Conservation (phyloP, 768 basidiomycete genomes). For the Butyriboletus loyo region DNA sequence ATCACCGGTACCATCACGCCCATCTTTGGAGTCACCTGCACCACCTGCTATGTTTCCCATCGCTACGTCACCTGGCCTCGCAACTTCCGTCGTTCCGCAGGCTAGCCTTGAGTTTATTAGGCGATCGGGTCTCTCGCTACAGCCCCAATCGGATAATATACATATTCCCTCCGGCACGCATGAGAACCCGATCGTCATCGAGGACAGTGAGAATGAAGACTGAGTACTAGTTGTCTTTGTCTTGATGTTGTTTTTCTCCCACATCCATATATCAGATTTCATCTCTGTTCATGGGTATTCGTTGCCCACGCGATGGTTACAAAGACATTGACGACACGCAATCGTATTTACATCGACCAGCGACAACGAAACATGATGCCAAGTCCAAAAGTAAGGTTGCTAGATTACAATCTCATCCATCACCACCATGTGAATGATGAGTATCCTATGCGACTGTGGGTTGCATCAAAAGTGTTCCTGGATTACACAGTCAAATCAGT, state of each 20-base stretch:
- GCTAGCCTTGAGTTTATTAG: neutral
- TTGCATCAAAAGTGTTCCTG: slow-evolving; percentile 18
- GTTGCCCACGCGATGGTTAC: neutral
- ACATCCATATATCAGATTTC: neutral
- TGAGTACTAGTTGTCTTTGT: slow-evolving; percentile 1
- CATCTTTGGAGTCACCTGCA: neutral
- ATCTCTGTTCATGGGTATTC: neutral
- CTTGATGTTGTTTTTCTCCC: neutral
- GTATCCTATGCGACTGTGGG: neutral
- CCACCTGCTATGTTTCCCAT: neutral
- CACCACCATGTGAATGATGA: neutral
- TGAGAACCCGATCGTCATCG: slow-evolving; percentile 24
- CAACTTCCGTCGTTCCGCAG: neutral
- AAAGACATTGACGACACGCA: neutral
- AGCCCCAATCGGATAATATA: neutral
- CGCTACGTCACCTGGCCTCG: neutral
- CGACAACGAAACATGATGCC: neutral
- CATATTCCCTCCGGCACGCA: slow-evolving; percentile 9
- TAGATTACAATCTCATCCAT: neutral
- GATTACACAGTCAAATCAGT: neutral
- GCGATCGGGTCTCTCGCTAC: slow-evolving; percentile 3
- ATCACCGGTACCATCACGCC: neutral
- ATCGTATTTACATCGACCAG: neutral
- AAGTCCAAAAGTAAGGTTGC: neutral
- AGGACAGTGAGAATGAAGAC: slow-evolving; percentile 19